Conservation (phyloP, 768 basidiomycete genomes). For the Pleurotus citrinopileatus region DNA sequence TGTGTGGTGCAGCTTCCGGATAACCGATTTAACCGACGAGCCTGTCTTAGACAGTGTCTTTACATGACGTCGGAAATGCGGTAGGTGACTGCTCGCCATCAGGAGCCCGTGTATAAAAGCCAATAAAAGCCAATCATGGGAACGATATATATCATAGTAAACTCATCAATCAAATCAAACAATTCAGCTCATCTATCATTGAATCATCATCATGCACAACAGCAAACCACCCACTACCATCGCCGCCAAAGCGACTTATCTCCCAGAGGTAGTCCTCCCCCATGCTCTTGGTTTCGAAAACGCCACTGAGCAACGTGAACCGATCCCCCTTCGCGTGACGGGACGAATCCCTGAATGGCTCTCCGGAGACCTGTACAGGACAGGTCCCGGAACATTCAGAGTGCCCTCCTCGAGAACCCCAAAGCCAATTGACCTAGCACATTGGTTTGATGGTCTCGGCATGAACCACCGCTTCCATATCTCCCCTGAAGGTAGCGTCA, state of each 20-base stretch:
- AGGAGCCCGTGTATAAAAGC: too few species aligned
- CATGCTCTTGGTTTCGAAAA: constrained; percentile 16
- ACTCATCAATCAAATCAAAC: too few species aligned
- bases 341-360: constrained; percentile 31
- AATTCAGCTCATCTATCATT: too few species aligned
- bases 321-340: constrained; percentile 18
- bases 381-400: constrained; percentile 31
- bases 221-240: too few species aligned
- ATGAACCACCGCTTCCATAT: constrained; percentile 39
- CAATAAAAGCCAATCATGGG: too few species aligned
- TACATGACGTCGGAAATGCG: too few species aligned
- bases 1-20: too few species aligned
- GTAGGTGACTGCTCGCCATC: too few species aligned
- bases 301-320: constrained; percentile 16
- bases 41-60: too few species aligned
- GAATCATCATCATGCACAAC: too few species aligned
- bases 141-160: too few species aligned
- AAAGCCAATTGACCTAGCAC: constrained; percentile 23
- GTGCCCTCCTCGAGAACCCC: constrained; percentile 15
- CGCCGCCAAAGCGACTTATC: background rate
- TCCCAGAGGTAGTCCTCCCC: background rate
- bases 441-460: constrained; percentile 41
- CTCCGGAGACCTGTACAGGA: constrained; percentile 33
- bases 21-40: too few species aligned
- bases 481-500: constrained; percentile 22